Base-by-base conservation (phyloP, 768 basidiomycete species). In the Suillus clintonianus region DNA sequence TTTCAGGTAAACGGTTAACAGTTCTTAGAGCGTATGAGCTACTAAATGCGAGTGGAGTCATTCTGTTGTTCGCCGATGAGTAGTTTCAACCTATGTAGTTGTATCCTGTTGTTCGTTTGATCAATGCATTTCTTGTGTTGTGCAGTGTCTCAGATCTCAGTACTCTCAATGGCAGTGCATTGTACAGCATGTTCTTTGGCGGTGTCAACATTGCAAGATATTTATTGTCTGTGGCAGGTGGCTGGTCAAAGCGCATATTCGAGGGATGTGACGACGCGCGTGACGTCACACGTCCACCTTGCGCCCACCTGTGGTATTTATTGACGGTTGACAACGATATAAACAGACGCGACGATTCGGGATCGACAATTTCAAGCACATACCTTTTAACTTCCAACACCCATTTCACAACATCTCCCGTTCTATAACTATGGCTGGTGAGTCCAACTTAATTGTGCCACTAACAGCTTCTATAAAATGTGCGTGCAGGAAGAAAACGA, bases 401-500 rank as follows among this genome's bases (percentile, higher is more conserved):
- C 63, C 55, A 62, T 48, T 37, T 41, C 19, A 61, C 57, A 17
- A 22, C 30, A 10, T 34, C 53, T 47, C 45, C 54, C 19, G 19
- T 53, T 48, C 50, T 50, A 47, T 7, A 11, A 66, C 43, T 47
- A 78, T 77, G 76, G 76, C 68, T 42, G 76, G 77, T 77, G 62
- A 54, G 74, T 39, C 37, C 15, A 41, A 51, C 43, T 37, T 10
- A 1, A 13, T 27, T 42, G 22, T 67, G 65, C 72, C 69, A 66
- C 53, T 19, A 15, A 42, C 3, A 24, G 11, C 48, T 7, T 47
- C 51, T 62, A 27, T 61, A 64, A 7, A 68, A 39, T 39, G 39
- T 27, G 13, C 34, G 37, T 27, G 13, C 64, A 78, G 80, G 81
- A 67, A 81, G 76, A 54, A 86, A 86, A 71, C 80, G 86, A 59